A percentile compares a stretch with the other conserved stretches of the same genome.
These are phyloP conservation scores for Asterella californica DNA, from an alignment of 225 moss, liverwort and hornwort species.

Conservation along the genomic window DNA sequence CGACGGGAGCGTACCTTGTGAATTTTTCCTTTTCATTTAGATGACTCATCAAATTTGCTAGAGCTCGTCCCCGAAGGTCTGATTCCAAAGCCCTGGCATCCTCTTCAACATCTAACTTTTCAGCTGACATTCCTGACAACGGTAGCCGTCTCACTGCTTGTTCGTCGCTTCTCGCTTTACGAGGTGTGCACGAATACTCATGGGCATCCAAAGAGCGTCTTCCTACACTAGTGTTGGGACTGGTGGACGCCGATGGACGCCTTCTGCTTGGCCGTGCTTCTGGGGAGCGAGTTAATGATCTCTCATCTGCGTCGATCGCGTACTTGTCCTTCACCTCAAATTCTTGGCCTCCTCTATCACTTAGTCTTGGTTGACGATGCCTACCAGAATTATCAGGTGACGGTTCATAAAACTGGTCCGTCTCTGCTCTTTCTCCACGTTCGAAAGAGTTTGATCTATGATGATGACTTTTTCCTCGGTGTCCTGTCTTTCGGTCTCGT, in stretches of 20 bases:
- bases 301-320: neutral
- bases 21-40: neutral
- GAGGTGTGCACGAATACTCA: neutral
- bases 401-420: neutral
- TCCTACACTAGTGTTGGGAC: neutral
- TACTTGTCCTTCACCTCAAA: neutral
- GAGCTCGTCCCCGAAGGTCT: slow-evolving; percentile 24
- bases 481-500: neutral
- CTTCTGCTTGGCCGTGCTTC: neutral
- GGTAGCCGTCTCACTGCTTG: neutral
- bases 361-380: neutral
- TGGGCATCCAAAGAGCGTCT: slow-evolving; percentile 6
- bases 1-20: neutral
- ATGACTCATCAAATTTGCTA: slow-evolving; percentile 26
- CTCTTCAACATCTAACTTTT: slow-evolving; percentile 4
- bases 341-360: slow-evolving; percentile 3
- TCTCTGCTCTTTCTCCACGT: neutral
- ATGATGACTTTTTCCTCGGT: neutral
- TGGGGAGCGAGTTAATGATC: neutral
- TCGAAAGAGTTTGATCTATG: slow-evolving; percentile 7
- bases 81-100: slow-evolving; percentile 11
- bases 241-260: neutral
- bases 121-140: neutral
- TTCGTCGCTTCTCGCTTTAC: neutral
- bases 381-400: neutral